Evolutionary conservation across 768 basidiomycete species (phyloP).

Genomic region (Serendipita indica): DNA sequence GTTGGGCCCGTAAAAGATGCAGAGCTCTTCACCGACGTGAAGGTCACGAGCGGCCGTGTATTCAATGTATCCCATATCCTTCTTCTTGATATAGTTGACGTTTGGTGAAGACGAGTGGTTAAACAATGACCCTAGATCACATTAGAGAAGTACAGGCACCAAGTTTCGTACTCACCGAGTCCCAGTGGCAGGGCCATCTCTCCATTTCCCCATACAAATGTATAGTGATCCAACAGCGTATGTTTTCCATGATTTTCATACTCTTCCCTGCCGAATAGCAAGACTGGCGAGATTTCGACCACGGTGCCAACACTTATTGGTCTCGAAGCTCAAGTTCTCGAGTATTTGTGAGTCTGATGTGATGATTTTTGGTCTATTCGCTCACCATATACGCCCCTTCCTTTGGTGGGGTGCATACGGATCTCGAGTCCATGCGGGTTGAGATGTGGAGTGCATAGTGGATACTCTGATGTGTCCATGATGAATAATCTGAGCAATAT

Average conservation of each 20-base stretch:
- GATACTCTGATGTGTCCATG: too few relatives aligned
- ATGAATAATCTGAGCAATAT: too few relatives aligned
- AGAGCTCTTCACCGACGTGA: slow-evolving; percentile 52
- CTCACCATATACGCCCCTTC: slow-evolving; percentile 1
- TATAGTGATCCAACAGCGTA: slow-evolving; percentile 59
- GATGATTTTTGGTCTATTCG: not conserved
- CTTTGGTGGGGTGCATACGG: not conserved
- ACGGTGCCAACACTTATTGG: slow-evolving; percentile 44
- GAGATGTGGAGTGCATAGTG: not conserved
- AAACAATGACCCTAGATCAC: slow-evolving; percentile 53
- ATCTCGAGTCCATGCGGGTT: not conserved
- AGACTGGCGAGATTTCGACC: slow-evolving; percentile 75
- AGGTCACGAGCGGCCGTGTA: slow-evolving; percentile 44
- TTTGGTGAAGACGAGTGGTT: slow-evolving; percentile 63
- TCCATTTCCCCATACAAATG: slow-evolving; percentile 61
- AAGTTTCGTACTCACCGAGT: slow-evolving; percentile 36
- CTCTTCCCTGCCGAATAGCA: slow-evolving; percentile 58
- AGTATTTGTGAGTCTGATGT: not conserved
- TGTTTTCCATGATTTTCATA: slow-evolving; percentile 47
- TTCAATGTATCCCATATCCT: slow-evolving; percentile 39
- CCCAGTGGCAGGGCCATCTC: slow-evolving; percentile 67
- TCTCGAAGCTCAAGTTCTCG: slow-evolving; percentile 29
- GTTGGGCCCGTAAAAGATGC: slow-evolving; percentile 59
- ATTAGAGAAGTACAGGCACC: not conserved
- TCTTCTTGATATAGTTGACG: slow-evolving; percentile 46